Evolutionary conservation across 2,329 filamentous ascomycete species (phyloP).

Genomic region (Epichloe scottii): DNA sequence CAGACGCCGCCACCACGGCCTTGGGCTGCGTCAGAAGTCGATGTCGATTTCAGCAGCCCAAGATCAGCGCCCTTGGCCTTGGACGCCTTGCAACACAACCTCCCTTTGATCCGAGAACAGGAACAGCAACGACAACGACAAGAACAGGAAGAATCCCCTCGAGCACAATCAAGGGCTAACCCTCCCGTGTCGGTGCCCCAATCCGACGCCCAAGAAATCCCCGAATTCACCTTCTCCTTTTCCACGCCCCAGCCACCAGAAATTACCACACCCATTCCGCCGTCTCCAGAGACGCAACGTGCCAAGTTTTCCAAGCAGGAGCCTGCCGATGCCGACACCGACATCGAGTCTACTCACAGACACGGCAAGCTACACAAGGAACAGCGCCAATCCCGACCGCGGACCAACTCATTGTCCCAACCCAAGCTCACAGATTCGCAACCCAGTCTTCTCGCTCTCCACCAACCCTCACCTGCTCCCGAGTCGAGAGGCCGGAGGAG

Average conservation of each 20-base stretch:
- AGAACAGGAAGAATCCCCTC: not conserved
- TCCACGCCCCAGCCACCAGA: slow-evolving; percentile 13
- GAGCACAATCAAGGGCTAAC: not conserved
- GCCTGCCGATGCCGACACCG: slow-evolving; percentile 1
- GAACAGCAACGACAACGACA: not conserved
- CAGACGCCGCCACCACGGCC: slow-evolving; percentile 13
- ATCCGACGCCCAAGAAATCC: slow-evolving; percentile 9
- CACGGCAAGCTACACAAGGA: slow-evolving; percentile 21
- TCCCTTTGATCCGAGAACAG: not conserved
- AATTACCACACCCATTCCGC: slow-evolving; percentile 17
- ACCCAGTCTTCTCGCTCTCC: slow-evolving; percentile 13
- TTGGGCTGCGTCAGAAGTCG: slow-evolving; percentile 5
- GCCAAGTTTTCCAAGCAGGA: slow-evolving; percentile 13
- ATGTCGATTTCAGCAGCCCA: slow-evolving; percentile 1
- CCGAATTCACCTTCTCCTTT: slow-evolving; percentile 12
- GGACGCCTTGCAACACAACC: not conserved
- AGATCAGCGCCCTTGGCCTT: slow-evolving; percentile 5
- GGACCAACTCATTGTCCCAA: slow-evolving; percentile 22
- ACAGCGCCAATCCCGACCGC: slow-evolving; percentile 13
- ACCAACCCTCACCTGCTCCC: slow-evolving; percentile 20
- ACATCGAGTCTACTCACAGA: slow-evolving; percentile 9
- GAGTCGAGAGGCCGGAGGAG: slow-evolving; percentile 31
- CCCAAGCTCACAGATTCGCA: slow-evolving; percentile 12
- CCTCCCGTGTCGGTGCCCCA: slow-evolving; percentile 3
- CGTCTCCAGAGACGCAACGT: slow-evolving; percentile 16